Conservation (phyloP, 2,329 filamentous ascomycete species). For the Lasiodiplodia gonubiensis region DNA sequence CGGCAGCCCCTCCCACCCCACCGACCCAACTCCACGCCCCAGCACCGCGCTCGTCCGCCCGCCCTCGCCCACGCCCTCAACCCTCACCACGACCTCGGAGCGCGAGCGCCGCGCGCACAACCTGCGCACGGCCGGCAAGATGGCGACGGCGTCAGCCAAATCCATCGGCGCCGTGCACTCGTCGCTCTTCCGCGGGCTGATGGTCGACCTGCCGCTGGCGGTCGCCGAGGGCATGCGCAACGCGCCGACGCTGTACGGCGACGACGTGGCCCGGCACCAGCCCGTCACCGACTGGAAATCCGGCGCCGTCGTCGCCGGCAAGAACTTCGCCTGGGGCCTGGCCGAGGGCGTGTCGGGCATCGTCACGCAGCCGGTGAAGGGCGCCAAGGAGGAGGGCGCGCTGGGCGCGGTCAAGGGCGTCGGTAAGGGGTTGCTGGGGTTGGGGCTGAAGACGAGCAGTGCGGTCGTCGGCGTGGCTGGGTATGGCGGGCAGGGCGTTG, state of each 20-base stretch:
- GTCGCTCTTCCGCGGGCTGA: conserved; percentile 38
- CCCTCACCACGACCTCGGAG: not conserved
- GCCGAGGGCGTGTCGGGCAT: conserved; percentile 41
- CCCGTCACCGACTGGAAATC: conserved; percentile 43
- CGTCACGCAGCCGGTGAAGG: conserved; percentile 33
- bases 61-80: not conserved
- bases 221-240: conserved; percentile 44
- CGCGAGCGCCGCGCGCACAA: conserved; percentile 13
- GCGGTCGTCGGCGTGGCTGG: not conserved
- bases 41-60: not conserved
- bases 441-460: not conserved
- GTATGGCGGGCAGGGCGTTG: not conserved
- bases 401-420: conserved; percentile 4
- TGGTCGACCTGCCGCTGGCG: conserved; percentile 47
- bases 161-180: conserved; percentile 35
- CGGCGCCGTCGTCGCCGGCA: conserved; percentile 41
- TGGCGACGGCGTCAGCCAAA: conserved; percentile 32
- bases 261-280: conserved; percentile 31
- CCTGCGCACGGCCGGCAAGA: conserved; percentile 4
- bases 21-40: not conserved
- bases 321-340: conserved; percentile 43
- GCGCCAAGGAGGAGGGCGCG: conserved; percentile 41
- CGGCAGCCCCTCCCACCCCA: not conserved
- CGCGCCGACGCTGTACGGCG: conserved; percentile 35
- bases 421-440: not conserved